A percentile compares a stretch with the other conserved stretches of the same genome.
Conservation (phyloP, 192 early-diverging fungal genomes). For the Rhizophagus sp. region DNA sequence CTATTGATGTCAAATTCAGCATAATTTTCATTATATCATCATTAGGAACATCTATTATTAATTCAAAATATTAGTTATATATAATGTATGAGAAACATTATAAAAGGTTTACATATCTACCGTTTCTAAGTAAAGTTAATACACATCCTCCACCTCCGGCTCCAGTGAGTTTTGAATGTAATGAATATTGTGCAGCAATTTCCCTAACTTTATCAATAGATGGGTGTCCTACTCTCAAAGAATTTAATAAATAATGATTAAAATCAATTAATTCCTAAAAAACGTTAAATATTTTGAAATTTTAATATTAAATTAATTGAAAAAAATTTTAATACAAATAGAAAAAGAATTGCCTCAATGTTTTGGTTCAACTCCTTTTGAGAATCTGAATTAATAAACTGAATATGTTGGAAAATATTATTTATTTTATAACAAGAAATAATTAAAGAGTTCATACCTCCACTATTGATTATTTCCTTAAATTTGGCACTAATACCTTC, state of each 20-base stretch:
- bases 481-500: constrained; percentile 53
- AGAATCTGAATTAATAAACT: background rate
- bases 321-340: background rate
- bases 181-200: constrained; percentile 57
- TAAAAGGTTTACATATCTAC: constrained; percentile 35
- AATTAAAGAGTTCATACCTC: constrained; percentile 28
- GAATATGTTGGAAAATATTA: background rate
- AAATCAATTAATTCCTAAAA: constrained; percentile 73
- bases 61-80: constrained; percentile 1
- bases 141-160: constrained; percentile 98
- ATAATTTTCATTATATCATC: background rate
- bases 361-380: background rate
- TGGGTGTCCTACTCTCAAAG: constrained; percentile 84
- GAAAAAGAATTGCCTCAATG: background rate
- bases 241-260: constrained; percentile 80
- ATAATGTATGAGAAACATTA: background rate
- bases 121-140: constrained; percentile 71
- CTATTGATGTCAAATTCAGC: background rate
- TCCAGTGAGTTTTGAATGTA: constrained; percentile 92
- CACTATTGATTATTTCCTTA: constrained; percentile 34
- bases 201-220: constrained; percentile 74
- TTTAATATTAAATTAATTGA: background rate
- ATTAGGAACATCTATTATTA: constrained; percentile 3
- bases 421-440: background rate
- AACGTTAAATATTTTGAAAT: background rate